These are phyloP conservation scores for Auricularia heimuer DNA, from an alignment of 768 basidiomycete species.

Conservation along the genomic window DNA sequence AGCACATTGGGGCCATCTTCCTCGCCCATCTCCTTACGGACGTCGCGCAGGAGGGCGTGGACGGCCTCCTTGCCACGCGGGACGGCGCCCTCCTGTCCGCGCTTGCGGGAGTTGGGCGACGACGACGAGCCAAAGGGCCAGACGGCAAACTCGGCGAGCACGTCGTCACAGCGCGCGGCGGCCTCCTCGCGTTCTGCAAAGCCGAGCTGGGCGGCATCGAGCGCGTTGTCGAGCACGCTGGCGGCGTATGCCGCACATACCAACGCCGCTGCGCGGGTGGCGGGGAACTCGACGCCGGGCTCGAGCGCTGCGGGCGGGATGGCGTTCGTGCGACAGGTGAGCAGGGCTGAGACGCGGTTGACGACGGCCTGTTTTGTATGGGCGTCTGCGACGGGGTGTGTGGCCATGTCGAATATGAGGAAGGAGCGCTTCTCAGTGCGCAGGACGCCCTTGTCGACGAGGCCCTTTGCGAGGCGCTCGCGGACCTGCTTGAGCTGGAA, in stretches of 20 bases:
- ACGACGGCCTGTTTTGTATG: conserved; percentile 83
- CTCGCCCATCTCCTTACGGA: conserved; percentile 62
- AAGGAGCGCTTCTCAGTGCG: conserved; percentile 99
- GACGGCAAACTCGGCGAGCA: conserved; percentile 78
- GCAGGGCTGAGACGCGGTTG: conserved; percentile 59
- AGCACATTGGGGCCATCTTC: conserved; percentile 45
- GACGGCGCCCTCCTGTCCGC: background rate
- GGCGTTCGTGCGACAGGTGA: conserved; percentile 75
- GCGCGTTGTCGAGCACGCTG: conserved; percentile 90
- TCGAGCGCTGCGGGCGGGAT: conserved; percentile 61
- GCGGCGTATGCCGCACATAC: conserved; percentile 91
- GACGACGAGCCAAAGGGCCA: conserved; percentile 66
- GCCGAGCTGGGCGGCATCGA: conserved; percentile 53
- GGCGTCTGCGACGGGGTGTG: conserved; percentile 91
- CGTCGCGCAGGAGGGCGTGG: conserved; percentile 64
- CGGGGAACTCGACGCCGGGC: conserved; percentile 56
- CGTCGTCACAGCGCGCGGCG: conserved; percentile 88
- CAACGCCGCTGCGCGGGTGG: conserved; percentile 70
- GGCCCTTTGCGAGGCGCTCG: conserved; percentile 90
- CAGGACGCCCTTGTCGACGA: conserved; percentile 98
- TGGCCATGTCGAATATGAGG: conserved; percentile 98
- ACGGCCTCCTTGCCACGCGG: conserved; percentile 49
- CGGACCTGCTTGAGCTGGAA: conserved; percentile 98
- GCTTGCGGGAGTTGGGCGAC: background rate
- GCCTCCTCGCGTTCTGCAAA: conserved; percentile 93